Base-by-base conservation (phyloP, 2,329 filamentous ascomycete genomes). In the Arthrinium puccinioides region DNA sequence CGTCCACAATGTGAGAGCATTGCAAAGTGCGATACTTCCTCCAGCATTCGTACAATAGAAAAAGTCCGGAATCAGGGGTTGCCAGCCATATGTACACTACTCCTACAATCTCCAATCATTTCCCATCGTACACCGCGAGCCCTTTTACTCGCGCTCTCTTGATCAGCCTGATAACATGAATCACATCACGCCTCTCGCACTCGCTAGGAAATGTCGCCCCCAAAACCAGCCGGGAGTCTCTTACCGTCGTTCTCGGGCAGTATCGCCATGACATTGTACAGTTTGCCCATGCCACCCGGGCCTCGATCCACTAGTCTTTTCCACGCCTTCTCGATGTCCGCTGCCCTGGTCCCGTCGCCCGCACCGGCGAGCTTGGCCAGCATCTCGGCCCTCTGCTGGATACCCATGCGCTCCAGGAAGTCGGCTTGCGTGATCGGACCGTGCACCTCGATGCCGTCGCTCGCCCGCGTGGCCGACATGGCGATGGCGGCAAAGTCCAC, bases 221-320 rank as follows among this genome's bases (percentile, higher is more conserved):
- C 92, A 66, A 98, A 97, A 0, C 92, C 92, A 38, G 95, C 88
- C 3, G 90, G 90, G 41, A 82, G 73, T 51, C 88, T 77, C 43
- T 67, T 72, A 2, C 84, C 82, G 24, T 71, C 74, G 45, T 84
- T 86, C 60, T 89, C 84, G 1, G 92, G 92, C 51, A 97, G 56
- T 50, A 98, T 87, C 10, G 89, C 86, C 72, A 98, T 72, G 18
- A 79, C 89, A 64, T 97, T 96, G 60, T 98, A 98, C 16, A 95
- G 67, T 64, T 82, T 89, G 0, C 92, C 92, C 92, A 98, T 98
- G 0, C 88, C 90, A 36, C 77, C 79, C 2, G 80, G 83, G 0
- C 85, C 82, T 28, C 79, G 71, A 58, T 95, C 89, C n/a, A 96
- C 77, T 36, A 98, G 65, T 43, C 92, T 71, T 63, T 77, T 82